Evolutionary conservation across 2,329 filamentous ascomycete genomes (phyloP), one percentile per base, ranked within the genome.

Genomic region (Oidium heveae): DNA sequence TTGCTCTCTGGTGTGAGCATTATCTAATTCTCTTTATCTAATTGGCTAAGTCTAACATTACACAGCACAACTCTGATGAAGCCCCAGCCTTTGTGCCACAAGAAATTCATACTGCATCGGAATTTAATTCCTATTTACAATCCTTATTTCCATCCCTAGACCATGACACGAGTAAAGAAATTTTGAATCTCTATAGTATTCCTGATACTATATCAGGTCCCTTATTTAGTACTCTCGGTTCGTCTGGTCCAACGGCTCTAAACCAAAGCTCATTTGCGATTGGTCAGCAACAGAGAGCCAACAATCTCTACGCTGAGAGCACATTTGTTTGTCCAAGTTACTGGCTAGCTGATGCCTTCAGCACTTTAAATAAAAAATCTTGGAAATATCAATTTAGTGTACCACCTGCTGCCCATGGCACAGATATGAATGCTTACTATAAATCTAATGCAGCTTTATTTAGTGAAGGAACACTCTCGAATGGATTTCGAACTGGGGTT

Each of bases 261-360:
- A 56, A 56, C 18, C 41, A 54, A 37, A 57, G 56, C 41, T 52
- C 53, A 12, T 24, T 57, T 6, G 55, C 56, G 5, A 58, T 55
- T 9, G 72, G 72, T 9, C 69, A 72, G 55, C 72, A 75, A 56
- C 72, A 76, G 57, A 67, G 70, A 18, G 73, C 71, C 6, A 64
- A 68, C 44, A 71, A 73, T 58, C 68, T 75, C 50, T 74, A 72
- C 57, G 71, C 68, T 46, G 74, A 77, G 63, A 68, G 69, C 1
- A 74, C 71, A 0, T 75, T 75, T 54, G 67, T 73, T n/a, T 76
- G 74, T 59, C 70, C 73, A 0, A 68, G 69, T 1, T 75, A 76
- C 63, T 76, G 72, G 72, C 64, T 75, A 41, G 67, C 69, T 1
- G 65, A 68, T 46, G 71, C 72, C 1, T 75, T 68, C 56, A 62